These are phyloP conservation scores for Antrodiella citrinella DNA, from an alignment of 768 basidiomycete species.

Conservation along the genomic window DNA sequence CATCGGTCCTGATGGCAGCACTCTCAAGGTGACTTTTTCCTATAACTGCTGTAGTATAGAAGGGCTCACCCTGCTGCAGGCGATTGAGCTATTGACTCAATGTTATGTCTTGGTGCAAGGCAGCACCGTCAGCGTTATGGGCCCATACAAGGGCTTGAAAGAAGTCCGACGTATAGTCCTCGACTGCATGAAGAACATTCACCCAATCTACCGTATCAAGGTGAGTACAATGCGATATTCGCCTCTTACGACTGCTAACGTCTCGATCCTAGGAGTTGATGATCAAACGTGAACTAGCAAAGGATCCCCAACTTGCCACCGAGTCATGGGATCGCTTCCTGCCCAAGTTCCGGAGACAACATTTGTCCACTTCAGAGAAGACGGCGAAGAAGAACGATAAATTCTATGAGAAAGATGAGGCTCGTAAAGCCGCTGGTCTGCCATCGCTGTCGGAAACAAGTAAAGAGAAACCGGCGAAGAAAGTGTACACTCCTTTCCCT, in stretches of 20 bases:
- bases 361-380: constrained; percentile 91
- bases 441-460: constrained; percentile 27
- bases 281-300: constrained; percentile 95
- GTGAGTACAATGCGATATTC: constrained; percentile 28
- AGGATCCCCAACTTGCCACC: constrained; percentile 90
- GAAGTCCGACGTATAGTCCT: constrained; percentile 95
- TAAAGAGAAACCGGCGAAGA: constrained; percentile 62
- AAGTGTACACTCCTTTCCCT: constrained; percentile 97
- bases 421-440: constrained; percentile 59
- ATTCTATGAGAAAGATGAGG: constrained; percentile 49
- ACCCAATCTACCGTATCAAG: constrained; percentile 99
- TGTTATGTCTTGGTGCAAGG: constrained; percentile 99
- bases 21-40: constrained; percentile 67
- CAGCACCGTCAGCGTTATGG: constrained; percentile 97
- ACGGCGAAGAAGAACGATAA: constrained; percentile 83
- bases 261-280: constrained; percentile 71
- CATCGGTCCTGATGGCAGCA: constrained; percentile 95
- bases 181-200: constrained; percentile 99
- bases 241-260: not conserved
- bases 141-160: constrained; percentile 89
- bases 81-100: constrained; percentile 91
- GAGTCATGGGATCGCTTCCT: constrained; percentile 98
- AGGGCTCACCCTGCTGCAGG: constrained; percentile 38
- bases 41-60: not conserved
- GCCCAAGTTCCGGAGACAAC: constrained; percentile 89